phyloP scores from a whole-genome alignment of 176 grass and related monocot genomes.

The Leersia perrieri region DNA sequence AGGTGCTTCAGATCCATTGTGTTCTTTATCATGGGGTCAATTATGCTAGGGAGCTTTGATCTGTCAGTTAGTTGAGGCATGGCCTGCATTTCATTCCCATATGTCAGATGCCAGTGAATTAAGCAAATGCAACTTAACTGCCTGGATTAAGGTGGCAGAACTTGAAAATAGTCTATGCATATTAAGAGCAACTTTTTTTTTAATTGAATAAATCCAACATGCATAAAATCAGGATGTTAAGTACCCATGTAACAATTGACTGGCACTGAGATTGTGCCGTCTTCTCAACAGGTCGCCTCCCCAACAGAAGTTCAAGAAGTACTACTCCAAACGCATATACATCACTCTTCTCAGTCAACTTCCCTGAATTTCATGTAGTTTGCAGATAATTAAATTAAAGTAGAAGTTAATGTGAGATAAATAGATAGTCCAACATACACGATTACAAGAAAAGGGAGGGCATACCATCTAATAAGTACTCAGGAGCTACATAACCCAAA shows the following conservation, averaged over 20 bases:
- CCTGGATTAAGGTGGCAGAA: not conserved
- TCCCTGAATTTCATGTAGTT: slow-evolving; percentile 56
- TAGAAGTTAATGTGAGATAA: not conserved
- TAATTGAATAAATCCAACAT: not conserved
- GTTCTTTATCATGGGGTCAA: slow-evolving; percentile 84
- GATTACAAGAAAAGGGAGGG: not conserved
- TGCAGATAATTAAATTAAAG: slow-evolving; percentile 25
- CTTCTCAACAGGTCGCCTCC: slow-evolving; percentile 90
- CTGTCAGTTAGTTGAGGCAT: slow-evolving; percentile 99
- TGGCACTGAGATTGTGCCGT: slow-evolving; percentile 72
- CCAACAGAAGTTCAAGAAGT: slow-evolving; percentile 90
- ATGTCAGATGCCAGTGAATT: slow-evolving; percentile 26
- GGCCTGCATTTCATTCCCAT: slow-evolving; percentile 52
- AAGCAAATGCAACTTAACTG: not conserved
- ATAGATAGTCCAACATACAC: not conserved
- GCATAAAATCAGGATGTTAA: not conserved
- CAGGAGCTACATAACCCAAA: slow-evolving; percentile 85
- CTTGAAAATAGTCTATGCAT: not conserved
- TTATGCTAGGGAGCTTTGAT: slow-evolving; percentile 91
- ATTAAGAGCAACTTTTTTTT: not conserved
- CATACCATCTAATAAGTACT: slow-evolving; percentile 89
- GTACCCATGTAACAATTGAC: slow-evolving; percentile 97
- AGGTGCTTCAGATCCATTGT: slow-evolving; percentile 94
- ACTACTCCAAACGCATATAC: slow-evolving; percentile 97
- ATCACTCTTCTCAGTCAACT: slow-evolving; percentile 97